phyloP scores from a whole-genome alignment of 1,284 basidiomycete species.

The Cryptococcus jaspeensis region DNA sequence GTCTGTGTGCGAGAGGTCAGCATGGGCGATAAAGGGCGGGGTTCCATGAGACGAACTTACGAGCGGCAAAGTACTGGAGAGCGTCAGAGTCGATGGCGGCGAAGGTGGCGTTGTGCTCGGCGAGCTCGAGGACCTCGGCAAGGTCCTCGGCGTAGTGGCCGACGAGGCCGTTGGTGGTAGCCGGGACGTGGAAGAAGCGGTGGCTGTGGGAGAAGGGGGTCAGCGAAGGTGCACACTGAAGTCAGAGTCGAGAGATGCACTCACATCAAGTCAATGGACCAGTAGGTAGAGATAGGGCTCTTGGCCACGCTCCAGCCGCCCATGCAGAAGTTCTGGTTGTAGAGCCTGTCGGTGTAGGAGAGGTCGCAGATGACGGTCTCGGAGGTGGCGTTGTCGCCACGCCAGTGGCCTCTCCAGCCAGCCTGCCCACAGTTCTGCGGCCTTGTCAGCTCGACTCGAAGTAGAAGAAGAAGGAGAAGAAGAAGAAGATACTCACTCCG shows the following conservation, averaged over 20 bases:
- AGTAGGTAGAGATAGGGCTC: constrained; percentile 41
- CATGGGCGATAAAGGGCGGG: neutral
- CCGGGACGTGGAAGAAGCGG: constrained; percentile 50
- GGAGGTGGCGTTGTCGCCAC: constrained; percentile 50
- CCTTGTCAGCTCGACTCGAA: neutral
- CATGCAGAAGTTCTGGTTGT: constrained; percentile 42
- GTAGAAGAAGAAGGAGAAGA: too few species aligned
- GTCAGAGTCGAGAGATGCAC: constrained; percentile 4
- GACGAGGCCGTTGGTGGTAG: constrained; percentile 40
- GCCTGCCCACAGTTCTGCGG: constrained; percentile 36
- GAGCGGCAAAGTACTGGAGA: constrained; percentile 51
- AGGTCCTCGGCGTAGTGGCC: constrained; percentile 48
- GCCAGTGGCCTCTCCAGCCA: constrained; percentile 52
- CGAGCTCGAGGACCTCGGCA: constrained; percentile 43
- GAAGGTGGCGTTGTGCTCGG: constrained; percentile 40
- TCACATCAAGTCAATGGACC: constrained; percentile 49
- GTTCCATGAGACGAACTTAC: too few species aligned
- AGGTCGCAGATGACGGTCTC: constrained; percentile 52
- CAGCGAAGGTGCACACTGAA: too few species aligned
- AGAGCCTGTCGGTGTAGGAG: constrained; percentile 39
- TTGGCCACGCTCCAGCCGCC: constrained; percentile 45
- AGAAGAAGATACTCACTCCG: constrained; percentile 37
- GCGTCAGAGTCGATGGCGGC: constrained; percentile 49
- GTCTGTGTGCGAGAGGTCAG: constrained; percentile 22
- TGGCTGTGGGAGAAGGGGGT: constrained; percentile 27